Percentiles rank a stretch among this genome's conserved stretches.
These are phyloP conservation scores for Lophiostoma macrostomum DNA, from an alignment of 495 filamentous ascomycete species.

Conservation along the genomic window DNA sequence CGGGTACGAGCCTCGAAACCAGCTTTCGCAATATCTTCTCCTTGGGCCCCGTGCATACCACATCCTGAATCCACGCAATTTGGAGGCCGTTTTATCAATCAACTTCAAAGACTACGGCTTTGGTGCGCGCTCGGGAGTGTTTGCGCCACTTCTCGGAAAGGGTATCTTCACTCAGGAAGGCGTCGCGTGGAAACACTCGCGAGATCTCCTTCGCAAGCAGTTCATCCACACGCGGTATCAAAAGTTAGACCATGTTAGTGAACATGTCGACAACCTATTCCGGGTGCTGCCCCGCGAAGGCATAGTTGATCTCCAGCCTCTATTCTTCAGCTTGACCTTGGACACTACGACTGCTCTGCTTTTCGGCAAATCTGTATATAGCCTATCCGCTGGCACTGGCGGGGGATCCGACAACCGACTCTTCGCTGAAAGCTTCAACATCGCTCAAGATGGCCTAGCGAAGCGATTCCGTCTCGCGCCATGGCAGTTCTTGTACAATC, in stretches of 20 bases:
- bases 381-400: conserved; percentile 32
- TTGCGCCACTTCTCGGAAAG: conserved; percentile 46
- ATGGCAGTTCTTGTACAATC: no score
- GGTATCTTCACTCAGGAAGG: conserved; percentile 60
- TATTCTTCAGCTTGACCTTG: conserved; percentile 23
- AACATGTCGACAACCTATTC: conserved; percentile 44
- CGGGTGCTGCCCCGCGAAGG: conserved; percentile 18
- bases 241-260: conserved; percentile 30
- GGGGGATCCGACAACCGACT: conserved; percentile 28
- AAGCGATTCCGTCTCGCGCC: conserved; percentile 43
- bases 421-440: conserved; percentile 44
- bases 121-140: conserved; percentile 33
- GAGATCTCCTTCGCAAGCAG: conserved; percentile 55
- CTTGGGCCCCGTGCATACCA: no score
- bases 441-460: conserved; percentile 41
- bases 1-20: no score
- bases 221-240: conserved; percentile 50
- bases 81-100: conserved; percentile 44
- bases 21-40: no score
- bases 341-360: conserved; percentile 23
- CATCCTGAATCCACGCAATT: no score
- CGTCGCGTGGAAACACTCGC: conserved; percentile 51
- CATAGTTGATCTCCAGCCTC: conserved; percentile 17
- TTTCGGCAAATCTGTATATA: conserved; percentile 30
- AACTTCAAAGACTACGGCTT: conserved; percentile 32